phyloP scores from a whole-genome alignment of 1,139 yeast genomes.

The Magnusiomyces sp. region DNA sequence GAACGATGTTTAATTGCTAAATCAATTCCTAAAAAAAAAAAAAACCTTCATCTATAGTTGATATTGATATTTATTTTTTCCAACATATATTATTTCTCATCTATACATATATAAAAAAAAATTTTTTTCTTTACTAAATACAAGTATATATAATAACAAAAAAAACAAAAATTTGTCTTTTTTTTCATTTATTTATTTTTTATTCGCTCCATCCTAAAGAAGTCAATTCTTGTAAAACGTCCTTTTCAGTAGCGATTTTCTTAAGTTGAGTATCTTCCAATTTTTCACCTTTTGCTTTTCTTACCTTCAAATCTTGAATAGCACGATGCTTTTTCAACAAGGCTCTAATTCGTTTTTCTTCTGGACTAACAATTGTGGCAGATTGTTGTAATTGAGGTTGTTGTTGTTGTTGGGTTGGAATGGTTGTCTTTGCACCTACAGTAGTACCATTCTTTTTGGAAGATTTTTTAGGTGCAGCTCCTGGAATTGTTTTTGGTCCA shows the following conservation, averaged over 20 bases:
- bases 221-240: constrained; percentile 63
- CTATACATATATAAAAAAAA: too few relatives aligned
- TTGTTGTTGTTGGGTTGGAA: not conserved
- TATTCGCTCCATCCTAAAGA: constrained; percentile 58
- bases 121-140: not conserved
- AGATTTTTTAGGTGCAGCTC: constrained; percentile 17
- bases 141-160: too few relatives aligned
- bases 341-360: constrained; percentile 87
- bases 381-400: constrained; percentile 20
- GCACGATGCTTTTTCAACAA: constrained; percentile 89
- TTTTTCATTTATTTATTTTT: not conserved
- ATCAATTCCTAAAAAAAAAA: not conserved
- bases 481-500: constrained; percentile 12
- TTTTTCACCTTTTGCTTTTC: constrained; percentile 74
- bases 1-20: too few relatives aligned
- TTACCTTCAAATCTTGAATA: constrained; percentile 77
- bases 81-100: not conserved
- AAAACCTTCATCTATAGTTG: not conserved
- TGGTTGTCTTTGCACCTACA: constrained; percentile 10
- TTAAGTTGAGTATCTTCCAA: constrained; percentile 89
- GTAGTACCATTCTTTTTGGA: constrained; percentile 8
- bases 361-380: constrained; percentile 33
- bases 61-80: not conserved
- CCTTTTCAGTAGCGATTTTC: constrained; percentile 80
- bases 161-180: too few relatives aligned